Conservation (phyloP, 495 filamentous ascomycete species). For the Margaritispora aquatica region DNA sequence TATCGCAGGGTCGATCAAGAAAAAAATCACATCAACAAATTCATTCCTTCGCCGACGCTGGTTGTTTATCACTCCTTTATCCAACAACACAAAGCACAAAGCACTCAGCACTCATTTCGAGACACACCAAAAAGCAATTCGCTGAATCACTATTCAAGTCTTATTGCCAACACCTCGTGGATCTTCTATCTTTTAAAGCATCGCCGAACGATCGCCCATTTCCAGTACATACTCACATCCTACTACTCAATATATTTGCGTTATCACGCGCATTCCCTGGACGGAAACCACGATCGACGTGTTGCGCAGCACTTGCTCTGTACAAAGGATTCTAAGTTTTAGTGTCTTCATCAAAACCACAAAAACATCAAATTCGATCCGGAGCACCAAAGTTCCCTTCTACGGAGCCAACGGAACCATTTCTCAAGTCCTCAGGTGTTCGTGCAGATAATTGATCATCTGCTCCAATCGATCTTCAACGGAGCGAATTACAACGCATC, state of each 20-base stretch:
- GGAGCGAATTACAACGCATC: neutral
- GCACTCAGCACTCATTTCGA: slow-evolving; percentile 13
- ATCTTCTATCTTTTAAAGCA: neutral
- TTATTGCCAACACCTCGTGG: neutral
- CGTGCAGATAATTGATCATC: neutral
- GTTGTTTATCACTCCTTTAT: slow-evolving; percentile 34
- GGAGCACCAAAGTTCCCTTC: neutral
- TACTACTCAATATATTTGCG: neutral
- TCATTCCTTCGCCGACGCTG: slow-evolving; percentile 37
- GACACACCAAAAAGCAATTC: slow-evolving; percentile 1
- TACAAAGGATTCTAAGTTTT: neutral
- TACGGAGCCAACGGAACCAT: neutral
- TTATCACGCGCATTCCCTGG: neutral
- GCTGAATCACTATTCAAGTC: too few species aligned
- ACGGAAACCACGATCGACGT: neutral
- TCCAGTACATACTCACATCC: slow-evolving; percentile 3
- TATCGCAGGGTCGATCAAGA: slow-evolving; percentile 21
- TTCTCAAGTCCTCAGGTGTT: neutral
- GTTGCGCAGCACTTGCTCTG: neutral
- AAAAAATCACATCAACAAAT: slow-evolving; percentile 3
- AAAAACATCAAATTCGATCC: neutral
- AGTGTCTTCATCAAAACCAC: neutral
- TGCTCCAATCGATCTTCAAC: neutral
- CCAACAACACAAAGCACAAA: slow-evolving; percentile 18
- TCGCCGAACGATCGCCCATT: neutral